Evolutionary conservation across 2,329 filamentous ascomycete genomes (phyloP).

Genomic region (Paecilomyces variotii): DNA sequence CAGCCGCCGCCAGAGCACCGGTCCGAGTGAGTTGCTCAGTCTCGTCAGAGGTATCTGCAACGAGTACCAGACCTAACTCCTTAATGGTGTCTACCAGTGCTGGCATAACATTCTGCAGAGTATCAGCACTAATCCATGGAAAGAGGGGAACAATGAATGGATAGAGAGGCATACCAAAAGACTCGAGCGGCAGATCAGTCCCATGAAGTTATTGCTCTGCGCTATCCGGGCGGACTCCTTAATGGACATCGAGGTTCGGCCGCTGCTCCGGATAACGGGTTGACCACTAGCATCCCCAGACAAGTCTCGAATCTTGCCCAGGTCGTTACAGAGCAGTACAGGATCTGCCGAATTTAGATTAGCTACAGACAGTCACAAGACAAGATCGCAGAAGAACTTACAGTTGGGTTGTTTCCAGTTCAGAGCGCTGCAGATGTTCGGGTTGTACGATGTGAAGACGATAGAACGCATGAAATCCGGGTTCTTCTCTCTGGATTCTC

Average conservation of each 20-base stretch:
- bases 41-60: constrained; percentile 73
- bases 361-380: constrained; percentile 6
- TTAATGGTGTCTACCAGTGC: constrained; percentile 90
- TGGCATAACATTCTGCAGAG: constrained; percentile 76
- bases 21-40: constrained; percentile 16
- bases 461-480: constrained; percentile 74
- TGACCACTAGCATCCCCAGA: constrained; percentile 28
- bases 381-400: constrained; percentile 31
- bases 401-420: constrained; percentile 99
- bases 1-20: constrained; percentile 13
- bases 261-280: constrained; percentile 50
- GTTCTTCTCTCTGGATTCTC: constrained; percentile 55
- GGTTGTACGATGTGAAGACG: constrained; percentile 89
- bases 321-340: constrained; percentile 88
- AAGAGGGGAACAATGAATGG: neutral
- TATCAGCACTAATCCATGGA: neutral
- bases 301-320: constrained; percentile 50
- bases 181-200: constrained; percentile 79
- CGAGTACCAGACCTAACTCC: constrained; percentile 82
- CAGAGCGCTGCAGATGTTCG: constrained; percentile 80
- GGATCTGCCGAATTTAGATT: constrained; percentile 51
- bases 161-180: constrained; percentile 59
- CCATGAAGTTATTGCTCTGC: constrained; percentile 97
- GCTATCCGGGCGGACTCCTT: constrained; percentile 93
- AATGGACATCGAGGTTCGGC: constrained; percentile 70